These are phyloP conservation scores for Clathrospora elynae DNA, from an alignment of 2,329 filamentous ascomycete species.

Conservation along the genomic window DNA sequence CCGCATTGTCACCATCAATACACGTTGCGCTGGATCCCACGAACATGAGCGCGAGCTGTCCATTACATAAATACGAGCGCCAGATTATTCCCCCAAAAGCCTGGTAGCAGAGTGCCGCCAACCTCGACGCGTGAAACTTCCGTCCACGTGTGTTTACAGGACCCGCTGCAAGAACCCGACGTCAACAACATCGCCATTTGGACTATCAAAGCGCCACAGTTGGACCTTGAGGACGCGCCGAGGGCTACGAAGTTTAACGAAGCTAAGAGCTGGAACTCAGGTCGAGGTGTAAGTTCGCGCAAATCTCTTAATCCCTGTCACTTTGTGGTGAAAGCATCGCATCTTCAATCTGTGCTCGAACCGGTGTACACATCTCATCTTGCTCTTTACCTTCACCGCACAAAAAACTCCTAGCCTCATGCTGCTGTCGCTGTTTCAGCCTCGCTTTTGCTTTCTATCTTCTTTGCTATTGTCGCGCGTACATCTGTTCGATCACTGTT, in stretches of 20 bases:
- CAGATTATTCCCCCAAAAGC: constrained; percentile 9
- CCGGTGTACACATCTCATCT: constrained; percentile 6
- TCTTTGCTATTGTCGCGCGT: constrained; percentile 10
- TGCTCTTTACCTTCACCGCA: constrained; percentile 10
- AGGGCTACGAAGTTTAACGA: neutral
- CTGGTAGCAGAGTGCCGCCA: constrained; percentile 16
- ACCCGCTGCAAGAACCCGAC: constrained; percentile 18
- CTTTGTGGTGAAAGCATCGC: constrained; percentile 8
- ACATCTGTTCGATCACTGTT: neutral
- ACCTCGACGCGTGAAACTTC: constrained; percentile 35
- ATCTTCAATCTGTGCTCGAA: constrained; percentile 3
- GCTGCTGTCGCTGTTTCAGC: neutral
- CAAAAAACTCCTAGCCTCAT: constrained; percentile 4
- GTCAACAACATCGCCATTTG: constrained; percentile 16
- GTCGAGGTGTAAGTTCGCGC: constrained; percentile 16
- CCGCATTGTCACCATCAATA: constrained; percentile 20
- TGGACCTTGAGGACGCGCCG: constrained; percentile 3
- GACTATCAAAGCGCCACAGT: constrained; percentile 17
- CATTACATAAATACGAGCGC: constrained; percentile 14
- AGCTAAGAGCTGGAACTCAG: constrained; percentile 3
- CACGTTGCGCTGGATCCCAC: constrained; percentile 2
- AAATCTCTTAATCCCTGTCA: constrained; percentile 13
- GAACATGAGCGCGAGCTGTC: constrained; percentile 27
- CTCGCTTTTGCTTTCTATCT: constrained; percentile 6
- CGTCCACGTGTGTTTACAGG: constrained; percentile 35